A percentile compares a stretch with the other conserved stretches of the same genome.
phyloP scores from a whole-genome alignment of 805 yeast species.

The Candida insectorum region DNA sequence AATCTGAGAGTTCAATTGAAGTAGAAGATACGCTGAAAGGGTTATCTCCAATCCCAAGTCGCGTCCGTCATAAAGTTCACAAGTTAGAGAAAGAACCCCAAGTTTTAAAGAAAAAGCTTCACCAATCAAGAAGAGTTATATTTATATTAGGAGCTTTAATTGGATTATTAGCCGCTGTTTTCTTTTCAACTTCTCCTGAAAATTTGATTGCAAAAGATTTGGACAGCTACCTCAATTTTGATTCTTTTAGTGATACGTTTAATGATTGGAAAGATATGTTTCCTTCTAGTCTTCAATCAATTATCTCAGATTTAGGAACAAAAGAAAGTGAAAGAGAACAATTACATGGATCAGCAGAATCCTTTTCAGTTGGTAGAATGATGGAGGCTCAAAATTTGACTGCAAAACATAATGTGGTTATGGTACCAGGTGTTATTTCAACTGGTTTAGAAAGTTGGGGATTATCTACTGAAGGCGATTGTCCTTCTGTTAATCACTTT shows the following conservation, averaged over 20 bases:
- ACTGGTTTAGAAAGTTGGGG: slow-evolving; percentile 97
- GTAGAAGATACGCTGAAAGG: background rate
- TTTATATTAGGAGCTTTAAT: slow-evolving; percentile 70
- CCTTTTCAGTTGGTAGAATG: slow-evolving; percentile 86
- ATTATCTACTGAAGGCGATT: slow-evolving; percentile 64
- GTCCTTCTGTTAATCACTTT: slow-evolving; percentile 82
- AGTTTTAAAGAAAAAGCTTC: slow-evolving; percentile 20
- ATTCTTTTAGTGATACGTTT: slow-evolving; percentile 44
- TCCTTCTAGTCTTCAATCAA: slow-evolving; percentile 62
- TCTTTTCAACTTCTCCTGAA: slow-evolving; percentile 44
- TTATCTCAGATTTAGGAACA: slow-evolving; percentile 54
- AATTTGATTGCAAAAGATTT: slow-evolving; percentile 42
- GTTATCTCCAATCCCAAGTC: slow-evolving; percentile 44
- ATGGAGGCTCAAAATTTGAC: slow-evolving; percentile 46
- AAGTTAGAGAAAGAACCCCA: slow-evolving; percentile 6
- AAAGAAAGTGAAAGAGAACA: slow-evolving; percentile 24
- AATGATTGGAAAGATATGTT: slow-evolving; percentile 73
- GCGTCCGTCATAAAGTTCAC: too few relatives aligned
- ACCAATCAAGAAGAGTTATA: slow-evolving; percentile 55
- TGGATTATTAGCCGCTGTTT: slow-evolving; percentile 64
- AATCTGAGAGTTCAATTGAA: too few relatives aligned
- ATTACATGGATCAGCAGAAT: slow-evolving; percentile 61
- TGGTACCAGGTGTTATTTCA: slow-evolving; percentile 95
- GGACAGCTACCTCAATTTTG: slow-evolving; percentile 52
- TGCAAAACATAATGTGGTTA: slow-evolving; percentile 73